Evolutionary conservation across 768 basidiomycete species (phyloP).

Genomic region (Amanita molliuscula): DNA sequence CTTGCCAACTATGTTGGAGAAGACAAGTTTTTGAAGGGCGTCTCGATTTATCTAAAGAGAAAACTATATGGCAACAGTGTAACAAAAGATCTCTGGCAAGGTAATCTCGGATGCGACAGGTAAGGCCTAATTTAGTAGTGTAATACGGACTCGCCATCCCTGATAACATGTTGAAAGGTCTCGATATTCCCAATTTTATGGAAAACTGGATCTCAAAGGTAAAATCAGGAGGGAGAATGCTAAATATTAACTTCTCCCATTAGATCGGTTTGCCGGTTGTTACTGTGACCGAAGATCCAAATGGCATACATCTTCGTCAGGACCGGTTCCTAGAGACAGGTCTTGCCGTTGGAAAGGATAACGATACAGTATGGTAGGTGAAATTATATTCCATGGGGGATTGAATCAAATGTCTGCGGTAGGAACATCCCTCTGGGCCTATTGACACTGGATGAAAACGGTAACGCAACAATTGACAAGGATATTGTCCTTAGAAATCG

Average conservation of each 20-base stretch:
- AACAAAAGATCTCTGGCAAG: constrained; percentile 82
- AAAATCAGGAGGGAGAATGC: not conserved
- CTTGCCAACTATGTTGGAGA: constrained; percentile 82
- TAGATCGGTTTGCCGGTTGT: constrained; percentile 81
- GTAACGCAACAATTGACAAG: constrained; percentile 50
- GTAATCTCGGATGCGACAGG: constrained; percentile 72
- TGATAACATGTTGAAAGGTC: constrained; percentile 19
- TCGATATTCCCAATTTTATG: constrained; percentile 76
- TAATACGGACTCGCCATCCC: not conserved
- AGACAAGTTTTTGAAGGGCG: constrained; percentile 78
- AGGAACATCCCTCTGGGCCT: constrained; percentile 80
- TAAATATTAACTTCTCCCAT: constrained; percentile 22
- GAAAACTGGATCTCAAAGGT: constrained; percentile 86
- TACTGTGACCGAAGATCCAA: constrained; percentile 67
- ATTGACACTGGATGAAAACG: constrained; percentile 47
- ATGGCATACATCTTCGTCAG: constrained; percentile 73
- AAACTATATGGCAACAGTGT: constrained; percentile 79
- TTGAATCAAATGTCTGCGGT: constrained; percentile 1
- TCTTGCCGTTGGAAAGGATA: constrained; percentile 66
- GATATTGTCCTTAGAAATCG: constrained; percentile 56
- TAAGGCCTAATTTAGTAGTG: constrained; percentile 8
- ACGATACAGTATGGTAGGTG: constrained; percentile 74
- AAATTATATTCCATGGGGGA: not conserved
- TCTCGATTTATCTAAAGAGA: constrained; percentile 86
- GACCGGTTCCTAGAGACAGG: constrained; percentile 90